Evolutionary conservation across 768 basidiomycete species (phyloP), one percentile per base, ranked within the genome.

Genomic region (Naganishia antarctica): DNA sequence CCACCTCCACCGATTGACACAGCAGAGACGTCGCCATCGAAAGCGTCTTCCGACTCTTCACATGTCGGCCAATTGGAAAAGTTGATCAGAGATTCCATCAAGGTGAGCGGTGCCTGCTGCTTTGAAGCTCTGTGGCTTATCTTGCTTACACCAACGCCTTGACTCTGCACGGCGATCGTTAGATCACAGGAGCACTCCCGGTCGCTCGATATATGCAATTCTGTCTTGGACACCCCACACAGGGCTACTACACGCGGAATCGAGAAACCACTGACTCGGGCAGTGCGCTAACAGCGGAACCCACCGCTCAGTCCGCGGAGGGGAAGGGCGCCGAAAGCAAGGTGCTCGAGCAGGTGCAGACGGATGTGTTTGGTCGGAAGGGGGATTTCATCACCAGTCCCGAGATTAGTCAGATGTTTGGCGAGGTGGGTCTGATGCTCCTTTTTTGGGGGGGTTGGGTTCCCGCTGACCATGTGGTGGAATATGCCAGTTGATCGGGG

Each of bases 331-430:
- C 31, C 16, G 43, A 61, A 15, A 60, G 40, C 41, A 26, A 43
- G 11, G 32, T 68, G 13, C 59, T 66, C 2, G 71, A 60, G 2
- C 87, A 85, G 40, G 78, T 83, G 0, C 71, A 81, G 15, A 82
- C 89, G 63, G 81, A 84, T 45, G 87, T 98, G 2, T 90, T 99
- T 71, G 96, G 96, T 13, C 68, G 84, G 0, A 81, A 82, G 44
- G 96, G 96, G 5, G 96, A 99, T 80, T 99, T 98, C 73, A 87
- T 89, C 23, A 99, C 96, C 12, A 91, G 89, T 70, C 96, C 94
- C 1, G 96, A 99, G 76, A 97, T 99, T 60, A 89, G 85, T 70
- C 92, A 97, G 75, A 84, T 90, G 0, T 98, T 98, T 74, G 96
- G 96, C 65, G 94, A 99, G 85, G 94, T 92, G 73, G 68, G 84